A percentile compares a stretch with the other conserved stretches of the same genome.
Evolutionary conservation across 2,329 filamentous ascomycete species (phyloP).

Genomic region (Colletotrichum magnum): DNA sequence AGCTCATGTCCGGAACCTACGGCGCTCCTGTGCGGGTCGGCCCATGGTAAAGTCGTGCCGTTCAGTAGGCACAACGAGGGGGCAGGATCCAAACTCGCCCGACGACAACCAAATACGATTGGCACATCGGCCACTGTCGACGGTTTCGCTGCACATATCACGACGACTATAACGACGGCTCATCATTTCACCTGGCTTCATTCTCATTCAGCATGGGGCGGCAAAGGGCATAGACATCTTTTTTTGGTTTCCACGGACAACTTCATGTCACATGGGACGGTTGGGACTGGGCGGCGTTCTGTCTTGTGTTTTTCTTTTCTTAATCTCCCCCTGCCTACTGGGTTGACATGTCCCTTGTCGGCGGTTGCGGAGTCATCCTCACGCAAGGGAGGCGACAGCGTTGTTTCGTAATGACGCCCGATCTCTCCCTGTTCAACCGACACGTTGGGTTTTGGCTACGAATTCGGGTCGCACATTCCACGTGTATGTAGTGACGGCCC

Average conservation of each 20-base stretch:
- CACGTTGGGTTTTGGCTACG: conserved; percentile 29
- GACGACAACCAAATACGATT: conserved; percentile 1
- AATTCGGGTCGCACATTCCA: conserved; percentile 26
- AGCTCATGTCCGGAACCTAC: conserved; percentile 73
- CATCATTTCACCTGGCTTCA: conserved; percentile 20
- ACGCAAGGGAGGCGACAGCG: conserved; percentile 3
- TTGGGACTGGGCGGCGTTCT: conserved; percentile 34
- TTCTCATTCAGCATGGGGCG: conserved; percentile 39
- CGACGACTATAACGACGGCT: conserved; percentile 42
- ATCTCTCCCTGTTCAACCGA: not conserved
- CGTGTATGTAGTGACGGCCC: conserved; percentile 31
- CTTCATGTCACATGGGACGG: conserved; percentile 32
- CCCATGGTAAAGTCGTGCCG: conserved; percentile 63
- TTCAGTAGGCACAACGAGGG: not conserved
- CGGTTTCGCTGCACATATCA: conserved; percentile 38
- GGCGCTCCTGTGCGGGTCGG: conserved; percentile 73
- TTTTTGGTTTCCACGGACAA: conserved; percentile 37
- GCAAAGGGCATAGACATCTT: conserved; percentile 43
- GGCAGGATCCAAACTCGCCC: conserved; percentile 14
- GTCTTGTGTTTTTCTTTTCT: conserved; percentile 30
- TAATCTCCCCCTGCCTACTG: not conserved
- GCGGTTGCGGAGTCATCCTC: conserved; percentile 30
- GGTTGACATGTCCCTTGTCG: conserved; percentile 40
- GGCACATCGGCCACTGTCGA: conserved; percentile 25
- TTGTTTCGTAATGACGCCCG: not conserved